Evolutionary conservation across 2,329 filamentous ascomycete species (phyloP).

Genomic region (Bipolaris victoriae): DNA sequence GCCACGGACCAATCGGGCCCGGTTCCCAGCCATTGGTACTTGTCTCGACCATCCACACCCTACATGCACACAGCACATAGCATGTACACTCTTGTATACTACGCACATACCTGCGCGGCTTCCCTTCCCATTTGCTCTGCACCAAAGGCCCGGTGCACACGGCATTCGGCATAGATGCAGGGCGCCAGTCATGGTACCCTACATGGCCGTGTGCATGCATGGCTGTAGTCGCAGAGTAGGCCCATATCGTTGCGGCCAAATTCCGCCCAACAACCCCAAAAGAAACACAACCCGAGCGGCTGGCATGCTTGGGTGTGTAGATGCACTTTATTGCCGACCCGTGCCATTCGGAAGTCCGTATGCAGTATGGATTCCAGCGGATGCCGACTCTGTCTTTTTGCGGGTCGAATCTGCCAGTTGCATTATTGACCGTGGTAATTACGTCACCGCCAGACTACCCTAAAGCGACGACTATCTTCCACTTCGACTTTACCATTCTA

Average conservation of each 20-base stretch:
- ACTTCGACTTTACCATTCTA: background rate
- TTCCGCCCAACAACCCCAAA: no score
- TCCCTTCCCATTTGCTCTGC: background rate
- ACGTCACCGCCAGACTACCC: background rate
- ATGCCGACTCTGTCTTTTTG: background rate
- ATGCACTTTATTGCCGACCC: no score
- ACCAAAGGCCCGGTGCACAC: background rate
- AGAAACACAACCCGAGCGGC: no score
- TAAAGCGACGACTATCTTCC: background rate
- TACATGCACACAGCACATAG: background rate
- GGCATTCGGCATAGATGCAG: constrained; percentile 6
- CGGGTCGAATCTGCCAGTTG: background rate
- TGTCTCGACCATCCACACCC: background rate
- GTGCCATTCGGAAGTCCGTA: no score
- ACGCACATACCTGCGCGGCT: background rate
- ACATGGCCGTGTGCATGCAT: no score
- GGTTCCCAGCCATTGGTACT: background rate
- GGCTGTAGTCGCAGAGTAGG: no score
- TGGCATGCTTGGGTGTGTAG: no score
- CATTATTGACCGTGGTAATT: background rate
- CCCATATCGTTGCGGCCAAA: no score
- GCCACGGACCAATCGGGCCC: constrained; percentile 2
- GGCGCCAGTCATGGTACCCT: background rate
- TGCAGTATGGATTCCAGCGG: background rate
- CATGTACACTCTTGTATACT: background rate